Conservation (phyloP, 768 basidiomycete genomes). For the Suillus bovinus region DNA sequence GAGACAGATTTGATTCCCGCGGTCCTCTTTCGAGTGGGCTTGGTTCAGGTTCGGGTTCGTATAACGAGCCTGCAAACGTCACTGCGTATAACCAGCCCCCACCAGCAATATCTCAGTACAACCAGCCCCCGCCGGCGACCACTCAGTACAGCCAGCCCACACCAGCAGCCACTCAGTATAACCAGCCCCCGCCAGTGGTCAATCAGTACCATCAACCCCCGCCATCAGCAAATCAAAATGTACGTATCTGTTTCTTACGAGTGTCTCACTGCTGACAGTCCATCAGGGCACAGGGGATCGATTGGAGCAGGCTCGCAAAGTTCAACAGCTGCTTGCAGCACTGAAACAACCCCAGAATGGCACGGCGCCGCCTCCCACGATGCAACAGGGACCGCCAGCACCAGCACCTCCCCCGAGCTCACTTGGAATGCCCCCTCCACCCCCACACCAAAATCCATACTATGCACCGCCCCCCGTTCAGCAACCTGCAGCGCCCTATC, state of each 20-base stretch:
- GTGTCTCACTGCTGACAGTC: not conserved
- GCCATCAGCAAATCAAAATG: slow-evolving; percentile 26
- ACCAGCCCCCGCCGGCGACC: slow-evolving; percentile 18
- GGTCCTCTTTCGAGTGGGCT: slow-evolving; percentile 31
- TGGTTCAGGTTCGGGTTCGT: slow-evolving; percentile 18
- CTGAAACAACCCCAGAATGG: slow-evolving; percentile 66
- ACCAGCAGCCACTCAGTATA: slow-evolving; percentile 22
- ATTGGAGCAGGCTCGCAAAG: slow-evolving; percentile 83
- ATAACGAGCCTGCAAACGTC: slow-evolving; percentile 27
- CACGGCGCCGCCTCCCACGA: slow-evolving; percentile 14
- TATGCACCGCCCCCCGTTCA: slow-evolving; percentile 40
- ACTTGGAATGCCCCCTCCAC: slow-evolving; percentile 37
- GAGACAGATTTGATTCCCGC: slow-evolving; percentile 45
- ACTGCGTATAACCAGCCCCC: slow-evolving; percentile 30
- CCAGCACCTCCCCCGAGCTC: slow-evolving; percentile 36
- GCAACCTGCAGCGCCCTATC: slow-evolving; percentile 25
- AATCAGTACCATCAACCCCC: slow-evolving; percentile 29
- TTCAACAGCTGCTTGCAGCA: slow-evolving; percentile 82
- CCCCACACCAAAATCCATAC: slow-evolving; percentile 34
- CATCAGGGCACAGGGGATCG: slow-evolving; percentile 67
- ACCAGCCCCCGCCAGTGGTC: slow-evolving; percentile 20
- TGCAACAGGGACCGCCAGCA: slow-evolving; percentile 24
- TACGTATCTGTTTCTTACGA: slow-evolving; percentile 21
- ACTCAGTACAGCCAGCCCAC: slow-evolving; percentile 29
- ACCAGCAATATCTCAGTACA: slow-evolving; percentile 6